Percentiles rank a stretch among this genome's conserved stretches.
phyloP scores from a whole-genome alignment of 441 rosid genomes.

The Bruguiera hainesii region DNA sequence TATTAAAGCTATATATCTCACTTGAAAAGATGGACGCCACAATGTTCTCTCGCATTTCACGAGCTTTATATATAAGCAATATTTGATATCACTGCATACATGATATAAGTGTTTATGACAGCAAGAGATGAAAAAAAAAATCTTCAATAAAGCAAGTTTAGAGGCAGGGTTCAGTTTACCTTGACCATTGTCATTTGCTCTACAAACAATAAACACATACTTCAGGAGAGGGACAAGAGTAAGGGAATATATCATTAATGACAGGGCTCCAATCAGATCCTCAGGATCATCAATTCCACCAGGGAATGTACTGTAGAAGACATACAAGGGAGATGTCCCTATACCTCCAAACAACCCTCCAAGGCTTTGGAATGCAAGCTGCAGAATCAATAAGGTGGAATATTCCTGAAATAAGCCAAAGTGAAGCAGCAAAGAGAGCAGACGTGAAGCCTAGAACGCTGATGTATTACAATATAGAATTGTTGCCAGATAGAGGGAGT shows the following conservation, averaged over 20 bases:
- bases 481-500: too few species aligned
- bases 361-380: conserved; percentile 44
- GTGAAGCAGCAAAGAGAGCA: conserved; percentile 3
- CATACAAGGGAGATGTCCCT: conserved; percentile 49
- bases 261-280: conserved; percentile 42
- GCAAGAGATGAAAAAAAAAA: neutral
- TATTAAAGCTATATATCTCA: neutral
- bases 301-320: conserved; percentile 37
- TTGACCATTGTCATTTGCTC: conserved; percentile 46
- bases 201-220: conserved; percentile 38
- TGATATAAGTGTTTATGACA: neutral
- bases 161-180: conserved; percentile 26
- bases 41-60: neutral
- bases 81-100: neutral
- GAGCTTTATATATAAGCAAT: neutral
- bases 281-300: conserved; percentile 37
- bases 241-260: conserved; percentile 41
- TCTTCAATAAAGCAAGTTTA: conserved; percentile 2
- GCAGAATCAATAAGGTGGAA: conserved; percentile 27
- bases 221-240: conserved; percentile 39
- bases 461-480: neutral
- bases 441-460: neutral
- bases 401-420: conserved; percentile 24
- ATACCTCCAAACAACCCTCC: conserved; percentile 45
- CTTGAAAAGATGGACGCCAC: neutral